These are phyloP conservation scores for Posidonia australis DNA, from an alignment of 106 monocot species.

Conservation along the genomic window DNA sequence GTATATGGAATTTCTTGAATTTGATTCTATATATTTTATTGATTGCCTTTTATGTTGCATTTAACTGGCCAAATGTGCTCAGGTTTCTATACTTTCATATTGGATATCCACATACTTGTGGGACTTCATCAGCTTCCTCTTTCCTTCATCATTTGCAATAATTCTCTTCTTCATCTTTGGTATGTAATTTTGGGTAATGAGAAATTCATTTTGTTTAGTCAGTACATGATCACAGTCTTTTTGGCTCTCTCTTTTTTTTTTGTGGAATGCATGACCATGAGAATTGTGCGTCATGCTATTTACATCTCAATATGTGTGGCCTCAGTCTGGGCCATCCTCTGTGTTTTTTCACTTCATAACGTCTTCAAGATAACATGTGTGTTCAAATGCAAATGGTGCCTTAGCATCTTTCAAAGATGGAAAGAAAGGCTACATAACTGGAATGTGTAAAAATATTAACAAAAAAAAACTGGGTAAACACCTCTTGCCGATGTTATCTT, in stretches of 20 bases:
- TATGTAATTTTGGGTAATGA: constrained; percentile 9
- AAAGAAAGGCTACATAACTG: too few species aligned
- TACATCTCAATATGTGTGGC: background rate
- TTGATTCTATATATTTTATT: background rate
- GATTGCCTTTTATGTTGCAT: background rate
- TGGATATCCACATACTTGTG: constrained; percentile 81
- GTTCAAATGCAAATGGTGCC: too few species aligned
- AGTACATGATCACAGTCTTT: background rate
- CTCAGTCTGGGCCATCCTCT: too few species aligned
- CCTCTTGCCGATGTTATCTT: too few species aligned
- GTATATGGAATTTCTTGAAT: constrained; percentile 23
- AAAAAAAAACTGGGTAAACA: too few species aligned
- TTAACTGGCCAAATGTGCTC: background rate
- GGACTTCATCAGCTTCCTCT: constrained; percentile 92
- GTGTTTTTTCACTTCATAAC: too few species aligned
- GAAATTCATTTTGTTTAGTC: background rate
- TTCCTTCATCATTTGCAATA: constrained; percentile 61
- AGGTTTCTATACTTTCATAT: constrained; percentile 85
- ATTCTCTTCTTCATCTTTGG: constrained; percentile 82
- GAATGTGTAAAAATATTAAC: too few species aligned
- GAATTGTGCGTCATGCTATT: background rate
- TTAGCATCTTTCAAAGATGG: too few species aligned
- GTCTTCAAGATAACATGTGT: too few species aligned
- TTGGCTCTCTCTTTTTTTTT: background rate
- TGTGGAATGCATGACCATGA: background rate